Percentiles rank a stretch among this genome's conserved stretches.
Conservation (phyloP, 345 rosid species). For the Rhizophora mangle region DNA sequence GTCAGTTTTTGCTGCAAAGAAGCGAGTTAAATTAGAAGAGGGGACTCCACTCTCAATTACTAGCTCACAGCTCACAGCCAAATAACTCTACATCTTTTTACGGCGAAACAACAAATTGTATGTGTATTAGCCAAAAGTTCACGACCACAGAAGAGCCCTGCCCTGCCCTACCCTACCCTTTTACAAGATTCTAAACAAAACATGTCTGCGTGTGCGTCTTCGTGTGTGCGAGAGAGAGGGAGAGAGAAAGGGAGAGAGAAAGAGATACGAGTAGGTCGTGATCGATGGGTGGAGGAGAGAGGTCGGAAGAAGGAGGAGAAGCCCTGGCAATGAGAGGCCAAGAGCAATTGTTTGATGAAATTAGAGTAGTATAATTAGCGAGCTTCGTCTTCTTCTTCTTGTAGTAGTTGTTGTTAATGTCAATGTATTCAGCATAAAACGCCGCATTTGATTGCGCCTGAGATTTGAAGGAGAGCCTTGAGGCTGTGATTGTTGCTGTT, state of each 20-base stretch:
- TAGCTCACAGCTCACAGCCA: neutral
- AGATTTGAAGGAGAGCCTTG: neutral
- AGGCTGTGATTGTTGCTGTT: no score
- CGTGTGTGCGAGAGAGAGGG: no score
- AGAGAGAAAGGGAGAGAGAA: no score
- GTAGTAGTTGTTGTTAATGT: no score
- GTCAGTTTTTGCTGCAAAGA: constrained; percentile 51
- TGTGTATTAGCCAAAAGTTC: no score
- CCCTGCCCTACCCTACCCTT: no score
- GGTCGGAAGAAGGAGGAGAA: constrained; percentile 54
- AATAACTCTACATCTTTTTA: neutral
- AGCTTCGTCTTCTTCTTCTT: neutral
- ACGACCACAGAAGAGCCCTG: no score
- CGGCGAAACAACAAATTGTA: no score
- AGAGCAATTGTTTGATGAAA: constrained; percentile 2
- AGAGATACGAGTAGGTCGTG: constrained; percentile 65
- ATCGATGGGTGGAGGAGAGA: constrained; percentile 87
- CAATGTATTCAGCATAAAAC: neutral
- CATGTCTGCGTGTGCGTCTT: no score
- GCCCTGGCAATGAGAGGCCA: constrained; percentile 21
- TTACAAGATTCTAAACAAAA: no score
- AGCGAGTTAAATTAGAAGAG: neutral
- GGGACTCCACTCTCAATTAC: neutral
- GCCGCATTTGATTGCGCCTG: neutral
- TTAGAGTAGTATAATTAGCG: neutral